Conservation (phyloP, 1,139 yeast species). For the Sugiyamaella xylanicola region DNA sequence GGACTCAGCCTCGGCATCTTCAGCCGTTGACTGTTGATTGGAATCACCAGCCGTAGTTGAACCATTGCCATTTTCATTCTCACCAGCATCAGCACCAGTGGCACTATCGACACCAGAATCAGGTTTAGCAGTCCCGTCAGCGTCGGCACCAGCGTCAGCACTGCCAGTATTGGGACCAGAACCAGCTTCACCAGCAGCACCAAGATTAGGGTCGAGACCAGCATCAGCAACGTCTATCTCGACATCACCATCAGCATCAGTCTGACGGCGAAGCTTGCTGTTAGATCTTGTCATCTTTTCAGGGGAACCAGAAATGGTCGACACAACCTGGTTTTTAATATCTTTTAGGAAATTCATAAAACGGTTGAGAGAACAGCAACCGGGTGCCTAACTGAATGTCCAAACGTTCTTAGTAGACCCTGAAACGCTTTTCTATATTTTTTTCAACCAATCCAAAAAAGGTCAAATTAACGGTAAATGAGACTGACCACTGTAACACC, state of each 20-base stretch:
- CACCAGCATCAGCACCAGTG: background rate
- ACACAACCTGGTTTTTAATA: too few relatives aligned
- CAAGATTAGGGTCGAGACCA: too few relatives aligned
- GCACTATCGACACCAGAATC: background rate
- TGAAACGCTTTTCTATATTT: too few relatives aligned
- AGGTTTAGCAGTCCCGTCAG: background rate
- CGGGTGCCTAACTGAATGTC: too few relatives aligned
- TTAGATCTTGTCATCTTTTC: background rate
- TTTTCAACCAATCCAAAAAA: too few relatives aligned
- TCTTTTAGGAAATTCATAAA: too few relatives aligned
- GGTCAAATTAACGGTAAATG: too few relatives aligned
- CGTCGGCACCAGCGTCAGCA: background rate
- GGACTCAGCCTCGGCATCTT: constrained; percentile 7
- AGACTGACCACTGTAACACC: too few relatives aligned
- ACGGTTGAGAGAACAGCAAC: too few relatives aligned
- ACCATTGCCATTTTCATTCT: background rate
- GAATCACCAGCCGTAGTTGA: background rate
- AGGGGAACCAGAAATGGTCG: background rate
- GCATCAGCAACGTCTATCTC: background rate
- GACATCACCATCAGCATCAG: background rate
- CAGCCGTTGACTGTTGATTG: constrained; percentile 10
- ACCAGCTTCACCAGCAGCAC: background rate
- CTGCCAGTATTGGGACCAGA: background rate
- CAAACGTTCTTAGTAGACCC: too few relatives aligned
- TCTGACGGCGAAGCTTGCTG: background rate